These are phyloP conservation scores for Huntiella bhutanensis DNA, from an alignment of 2,329 filamentous ascomycete species.

Conservation along the genomic window DNA sequence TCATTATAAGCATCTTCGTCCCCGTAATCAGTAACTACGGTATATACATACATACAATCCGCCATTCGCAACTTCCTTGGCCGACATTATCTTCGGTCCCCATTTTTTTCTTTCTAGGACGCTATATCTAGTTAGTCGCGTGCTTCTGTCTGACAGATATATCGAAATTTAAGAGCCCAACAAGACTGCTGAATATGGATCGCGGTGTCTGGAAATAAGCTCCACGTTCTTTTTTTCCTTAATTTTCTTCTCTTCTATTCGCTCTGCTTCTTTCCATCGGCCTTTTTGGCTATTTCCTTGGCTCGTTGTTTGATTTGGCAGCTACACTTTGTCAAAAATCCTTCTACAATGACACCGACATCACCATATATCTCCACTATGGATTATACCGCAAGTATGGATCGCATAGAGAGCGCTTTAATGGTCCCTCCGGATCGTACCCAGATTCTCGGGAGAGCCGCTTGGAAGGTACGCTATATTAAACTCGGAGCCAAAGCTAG, in stretches of 20 bases:
- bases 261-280: neutral
- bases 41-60: too few species aligned
- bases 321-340: neutral
- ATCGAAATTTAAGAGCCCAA: too few species aligned
- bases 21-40: too few species aligned
- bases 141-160: neutral
- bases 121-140: neutral
- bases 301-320: neutral
- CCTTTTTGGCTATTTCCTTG: neutral
- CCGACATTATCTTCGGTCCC: too few species aligned
- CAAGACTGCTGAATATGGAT: neutral
- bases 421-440: constrained; percentile 31
- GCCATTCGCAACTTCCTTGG: too few species aligned
- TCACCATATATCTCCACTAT: neutral
- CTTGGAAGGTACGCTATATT: constrained; percentile 28
- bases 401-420: constrained; percentile 27
- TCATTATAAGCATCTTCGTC: too few species aligned
- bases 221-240: neutral
- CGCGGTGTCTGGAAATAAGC: neutral
- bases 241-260: neutral
- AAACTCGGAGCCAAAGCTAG: too few species aligned
- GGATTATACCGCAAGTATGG: constrained; percentile 11
- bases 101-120: neutral
- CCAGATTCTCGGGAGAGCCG: constrained; percentile 29
- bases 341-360: neutral